Percentiles rank a stretch among this genome's conserved stretches.
These are phyloP conservation scores for Trichoderma atroviride DNA, from an alignment of 2,329 filamentous ascomycete genomes.

Conservation along the genomic window DNA sequence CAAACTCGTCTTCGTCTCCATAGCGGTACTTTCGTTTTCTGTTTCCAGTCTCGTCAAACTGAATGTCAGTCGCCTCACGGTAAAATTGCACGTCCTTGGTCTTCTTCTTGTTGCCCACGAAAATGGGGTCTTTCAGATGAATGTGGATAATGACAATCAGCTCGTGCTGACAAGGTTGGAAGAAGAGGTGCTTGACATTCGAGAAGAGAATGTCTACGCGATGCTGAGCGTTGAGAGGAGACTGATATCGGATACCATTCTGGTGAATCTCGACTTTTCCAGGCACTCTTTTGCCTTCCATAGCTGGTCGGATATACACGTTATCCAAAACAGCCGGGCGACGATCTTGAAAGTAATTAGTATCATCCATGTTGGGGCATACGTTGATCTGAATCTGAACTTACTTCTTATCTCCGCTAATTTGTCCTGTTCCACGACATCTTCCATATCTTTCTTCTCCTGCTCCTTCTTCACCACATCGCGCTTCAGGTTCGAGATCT, in stretches of 20 bases:
- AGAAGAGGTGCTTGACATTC: constrained; percentile 98
- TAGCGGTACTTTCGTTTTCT: constrained; percentile 97
- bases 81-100: constrained; percentile 99
- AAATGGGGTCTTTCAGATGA: constrained; percentile 95
- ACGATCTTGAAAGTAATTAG: constrained; percentile 66
- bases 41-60: constrained; percentile 98
- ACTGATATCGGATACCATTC: constrained; percentile 95
- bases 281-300: constrained; percentile 95
- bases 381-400: constrained; percentile 34
- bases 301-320: constrained; percentile 90
- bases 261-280: constrained; percentile 97
- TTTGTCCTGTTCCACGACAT: constrained; percentile 98
- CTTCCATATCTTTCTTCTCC: constrained; percentile 99
- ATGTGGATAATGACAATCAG: constrained; percentile 98
- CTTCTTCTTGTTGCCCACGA: constrained; percentile 97
- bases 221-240: constrained; percentile 76
- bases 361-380: neutral
- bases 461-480: constrained; percentile 90
- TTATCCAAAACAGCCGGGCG: constrained; percentile 89
- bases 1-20: constrained; percentile 97
- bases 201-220: constrained; percentile 94
- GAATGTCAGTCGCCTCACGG: constrained; percentile 95
- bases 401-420: constrained; percentile 89
- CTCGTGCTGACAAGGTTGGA: constrained; percentile 95
- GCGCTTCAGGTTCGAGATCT: constrained; percentile 96